These are phyloP conservation scores for Ganoderma multipileum DNA, from an alignment of 1,284 basidiomycete species.

Conservation along the genomic window DNA sequence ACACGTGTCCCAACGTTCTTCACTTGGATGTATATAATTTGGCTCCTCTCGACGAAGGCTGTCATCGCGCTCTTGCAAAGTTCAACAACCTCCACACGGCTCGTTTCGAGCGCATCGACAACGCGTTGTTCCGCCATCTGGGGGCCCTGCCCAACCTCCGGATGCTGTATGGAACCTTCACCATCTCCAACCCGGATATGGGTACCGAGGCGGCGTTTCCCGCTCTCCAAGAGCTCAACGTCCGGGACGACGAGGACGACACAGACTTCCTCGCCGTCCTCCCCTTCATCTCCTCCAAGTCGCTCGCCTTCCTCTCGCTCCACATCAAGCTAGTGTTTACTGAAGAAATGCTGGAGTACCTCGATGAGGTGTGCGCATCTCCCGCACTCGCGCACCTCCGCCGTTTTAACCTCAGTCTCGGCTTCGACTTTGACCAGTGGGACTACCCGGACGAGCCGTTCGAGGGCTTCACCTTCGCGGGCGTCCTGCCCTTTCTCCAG, in stretches of 20 bases:
- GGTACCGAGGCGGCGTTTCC: background rate
- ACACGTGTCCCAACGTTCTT: background rate
- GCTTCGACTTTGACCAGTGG: background rate
- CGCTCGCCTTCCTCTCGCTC: background rate
- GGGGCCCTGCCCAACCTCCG: background rate
- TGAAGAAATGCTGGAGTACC: background rate
- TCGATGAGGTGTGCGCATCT: background rate
- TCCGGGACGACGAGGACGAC: background rate
- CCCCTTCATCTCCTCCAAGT: background rate
- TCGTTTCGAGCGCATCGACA: background rate
- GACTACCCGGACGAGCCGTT: background rate
- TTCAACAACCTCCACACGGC: background rate
- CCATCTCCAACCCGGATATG: background rate
- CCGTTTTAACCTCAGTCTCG: background rate
- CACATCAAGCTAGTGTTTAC: background rate
- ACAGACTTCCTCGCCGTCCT: background rate
- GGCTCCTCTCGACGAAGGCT: background rate
- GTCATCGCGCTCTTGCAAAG: background rate
- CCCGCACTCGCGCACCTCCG: background rate
- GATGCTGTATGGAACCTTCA: background rate
- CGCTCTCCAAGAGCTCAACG: background rate
- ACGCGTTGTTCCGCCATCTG: background rate
- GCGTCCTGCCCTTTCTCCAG: background rate
- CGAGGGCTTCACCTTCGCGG: background rate
- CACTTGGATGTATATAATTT: background rate